Evolutionary conservation across 2,329 filamentous ascomycete species (phyloP), one percentile per base, ranked within the genome.

Genomic region (Alternaria dauci): DNA sequence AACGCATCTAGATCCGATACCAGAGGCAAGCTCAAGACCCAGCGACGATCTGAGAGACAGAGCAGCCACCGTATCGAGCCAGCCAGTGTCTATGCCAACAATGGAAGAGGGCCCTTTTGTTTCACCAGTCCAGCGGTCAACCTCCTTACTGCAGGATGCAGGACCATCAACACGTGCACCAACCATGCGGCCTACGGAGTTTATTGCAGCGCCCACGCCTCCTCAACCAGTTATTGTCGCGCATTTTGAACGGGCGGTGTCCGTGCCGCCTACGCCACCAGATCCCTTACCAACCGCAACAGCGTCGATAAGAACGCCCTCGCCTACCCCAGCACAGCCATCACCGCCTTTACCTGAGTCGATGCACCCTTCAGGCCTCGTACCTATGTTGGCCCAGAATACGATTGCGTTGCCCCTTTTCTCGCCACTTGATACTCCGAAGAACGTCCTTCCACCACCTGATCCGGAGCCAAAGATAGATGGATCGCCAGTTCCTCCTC

Each of bases 21-120:
- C 52, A 5, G 59, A 65, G 42, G 42, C n/a, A 28, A 65, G 62
- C 42, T 43, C 55, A 28, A 26, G 52, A 34, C 52, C 55, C 6
- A 62, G 59, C 47, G 39, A 53, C 7, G 62, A 62, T 16, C 25
- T 18, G 18, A 41, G 12, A 48, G 16, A 34, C 1, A 34, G 20
- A 25, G 34, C 20, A 28, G n/a, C 43, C 6, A 28, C 28, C 32
- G 9, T 11, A 26, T 36, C n/a, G 20, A 41, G 9, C 28, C 18
- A 28, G 14, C 9, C 26, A 8, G 30, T 28, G 14, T 25, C 32
- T 12, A 44, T 44, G 39, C 25, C 36, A 20, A 28, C 28, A 8
- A 14, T 3, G 25, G 55, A 47, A 47, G 30, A 38, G 9, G 30
- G 28, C 16, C 12, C 11, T 20, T 12, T 16, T 8, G 23, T 26